A percentile compares a stretch with the other conserved stretches of the same genome.
Evolutionary conservation across 2,329 filamentous ascomycete species (phyloP).

Genomic region (Cercospora berteroae): DNA sequence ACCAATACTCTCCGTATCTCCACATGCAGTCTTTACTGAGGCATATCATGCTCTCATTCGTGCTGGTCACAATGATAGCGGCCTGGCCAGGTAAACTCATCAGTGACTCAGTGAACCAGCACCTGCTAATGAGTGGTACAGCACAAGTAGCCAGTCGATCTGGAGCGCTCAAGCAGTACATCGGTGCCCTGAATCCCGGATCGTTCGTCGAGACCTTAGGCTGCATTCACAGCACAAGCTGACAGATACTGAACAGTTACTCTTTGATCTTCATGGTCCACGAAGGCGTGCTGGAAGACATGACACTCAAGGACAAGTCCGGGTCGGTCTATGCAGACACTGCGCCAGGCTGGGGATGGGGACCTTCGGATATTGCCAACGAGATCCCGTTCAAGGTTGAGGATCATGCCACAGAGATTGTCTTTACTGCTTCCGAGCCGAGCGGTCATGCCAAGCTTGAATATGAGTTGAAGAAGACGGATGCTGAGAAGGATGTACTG

Average conservation of each 20-base stretch:
- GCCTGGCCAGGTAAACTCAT: neutral
- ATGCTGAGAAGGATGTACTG: neutral
- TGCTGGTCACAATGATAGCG: neutral
- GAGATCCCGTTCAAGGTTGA: neutral
- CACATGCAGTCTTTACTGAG: neutral
- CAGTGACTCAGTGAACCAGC: neutral
- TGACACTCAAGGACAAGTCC: neutral
- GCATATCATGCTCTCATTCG: neutral
- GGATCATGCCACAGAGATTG: neutral
- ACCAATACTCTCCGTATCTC: neutral
- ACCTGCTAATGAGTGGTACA: neutral
- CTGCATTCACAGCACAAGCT: neutral
- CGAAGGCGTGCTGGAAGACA: neutral
- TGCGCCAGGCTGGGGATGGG: conserved; percentile 4
- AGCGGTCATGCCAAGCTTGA: neutral
- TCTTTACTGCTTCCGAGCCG: conserved; percentile 2
- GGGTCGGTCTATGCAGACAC: conserved; percentile 3
- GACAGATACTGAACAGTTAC: neutral
- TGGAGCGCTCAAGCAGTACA: neutral
- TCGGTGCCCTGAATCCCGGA: neutral
- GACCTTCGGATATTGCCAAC: neutral
- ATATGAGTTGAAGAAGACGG: conserved; percentile 2
- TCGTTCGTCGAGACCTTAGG: neutral
- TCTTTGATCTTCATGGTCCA: neutral
- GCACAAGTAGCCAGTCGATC: neutral